phyloP scores from a whole-genome alignment of 208 protist species.

The Acanthamoeba quina region DNA sequence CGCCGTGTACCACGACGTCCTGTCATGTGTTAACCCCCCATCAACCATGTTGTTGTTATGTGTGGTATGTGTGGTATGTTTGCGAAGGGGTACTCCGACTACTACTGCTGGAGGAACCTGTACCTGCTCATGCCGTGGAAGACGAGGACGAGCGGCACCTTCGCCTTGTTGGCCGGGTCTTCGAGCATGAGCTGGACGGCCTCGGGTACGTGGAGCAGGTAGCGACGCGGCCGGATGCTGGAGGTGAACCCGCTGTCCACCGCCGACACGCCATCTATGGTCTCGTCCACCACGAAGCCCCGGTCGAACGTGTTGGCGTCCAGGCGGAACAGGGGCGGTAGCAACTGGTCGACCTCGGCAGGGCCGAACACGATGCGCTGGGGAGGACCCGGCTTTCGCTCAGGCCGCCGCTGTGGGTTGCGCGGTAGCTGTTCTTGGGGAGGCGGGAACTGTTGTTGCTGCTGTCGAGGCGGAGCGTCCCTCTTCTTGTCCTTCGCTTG shows the following conservation, averaged over 20 bases:
- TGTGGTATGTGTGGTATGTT: not conserved
- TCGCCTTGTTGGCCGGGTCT: not conserved
- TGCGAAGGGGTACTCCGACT: not conserved
- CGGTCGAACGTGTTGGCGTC: constrained; percentile 8
- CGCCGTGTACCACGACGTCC: constrained; percentile 31
- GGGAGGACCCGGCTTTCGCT: not conserved
- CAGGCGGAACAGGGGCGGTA: not conserved
- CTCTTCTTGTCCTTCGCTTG: not conserved
- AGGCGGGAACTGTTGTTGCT: not conserved
- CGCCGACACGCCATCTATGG: not conserved
- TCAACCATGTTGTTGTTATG: too few species aligned
- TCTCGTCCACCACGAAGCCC: not conserved
- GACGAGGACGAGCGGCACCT: constrained; percentile 38
- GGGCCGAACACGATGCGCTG: not conserved
- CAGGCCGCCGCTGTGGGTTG: not conserved
- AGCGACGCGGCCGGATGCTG: not conserved
- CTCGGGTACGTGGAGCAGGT: constrained; percentile 31
- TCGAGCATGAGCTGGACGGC: not conserved
- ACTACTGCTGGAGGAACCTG: not conserved
- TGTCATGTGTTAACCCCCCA: not conserved
- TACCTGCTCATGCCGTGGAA: constrained; percentile 54
- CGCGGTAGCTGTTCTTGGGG: not conserved
- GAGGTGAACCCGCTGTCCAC: not conserved
- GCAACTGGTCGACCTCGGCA: not conserved
- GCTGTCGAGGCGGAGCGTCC: not conserved